Conservation (phyloP, 805 yeast genomes). For the Teunomyces cretensis region DNA sequence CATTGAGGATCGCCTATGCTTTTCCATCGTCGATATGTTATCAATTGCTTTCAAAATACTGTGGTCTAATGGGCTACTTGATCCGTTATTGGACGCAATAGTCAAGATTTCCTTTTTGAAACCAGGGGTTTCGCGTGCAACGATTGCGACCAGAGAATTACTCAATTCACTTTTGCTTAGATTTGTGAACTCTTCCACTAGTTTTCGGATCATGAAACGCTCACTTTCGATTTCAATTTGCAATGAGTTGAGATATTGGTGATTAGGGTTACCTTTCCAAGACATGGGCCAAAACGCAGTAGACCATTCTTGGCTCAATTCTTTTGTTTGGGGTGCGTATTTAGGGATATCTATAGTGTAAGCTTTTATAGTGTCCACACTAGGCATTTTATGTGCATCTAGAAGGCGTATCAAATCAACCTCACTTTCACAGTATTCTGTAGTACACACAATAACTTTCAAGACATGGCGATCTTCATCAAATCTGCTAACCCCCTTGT, state of each 20-base stretch:
- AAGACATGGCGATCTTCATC: constrained; percentile 16
- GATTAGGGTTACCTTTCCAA: constrained; percentile 91
- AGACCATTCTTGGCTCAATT: constrained; percentile 67
- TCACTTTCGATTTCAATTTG: constrained; percentile 48
- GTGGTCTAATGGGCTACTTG: constrained; percentile 60
- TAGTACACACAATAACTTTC: constrained; percentile 49
- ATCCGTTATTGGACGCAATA: constrained; percentile 37
- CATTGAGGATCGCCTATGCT: constrained; percentile 26
- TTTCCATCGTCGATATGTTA: constrained; percentile 58
- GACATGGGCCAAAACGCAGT: constrained; percentile 76
- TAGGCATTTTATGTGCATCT: not conserved
- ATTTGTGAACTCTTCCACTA: constrained; percentile 10
- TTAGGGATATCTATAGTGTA: constrained; percentile 2
- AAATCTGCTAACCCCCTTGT: constrained; percentile 8
- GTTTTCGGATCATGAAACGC: constrained; percentile 18
- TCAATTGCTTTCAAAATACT: constrained; percentile 73
- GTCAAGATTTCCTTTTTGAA: constrained; percentile 32
- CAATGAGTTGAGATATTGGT: constrained; percentile 62
- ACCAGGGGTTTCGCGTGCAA: constrained; percentile 57
- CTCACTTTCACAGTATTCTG: constrained; percentile 23
- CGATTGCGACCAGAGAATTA: constrained; percentile 48
- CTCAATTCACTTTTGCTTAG: constrained; percentile 7
- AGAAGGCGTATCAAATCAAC: constrained; percentile 15
- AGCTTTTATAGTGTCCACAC: not conserved
- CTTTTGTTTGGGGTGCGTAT: constrained; percentile 64